phyloP scores from a whole-genome alignment of 2,329 filamentous ascomycete species.

The Talaromyces marneffei region DNA sequence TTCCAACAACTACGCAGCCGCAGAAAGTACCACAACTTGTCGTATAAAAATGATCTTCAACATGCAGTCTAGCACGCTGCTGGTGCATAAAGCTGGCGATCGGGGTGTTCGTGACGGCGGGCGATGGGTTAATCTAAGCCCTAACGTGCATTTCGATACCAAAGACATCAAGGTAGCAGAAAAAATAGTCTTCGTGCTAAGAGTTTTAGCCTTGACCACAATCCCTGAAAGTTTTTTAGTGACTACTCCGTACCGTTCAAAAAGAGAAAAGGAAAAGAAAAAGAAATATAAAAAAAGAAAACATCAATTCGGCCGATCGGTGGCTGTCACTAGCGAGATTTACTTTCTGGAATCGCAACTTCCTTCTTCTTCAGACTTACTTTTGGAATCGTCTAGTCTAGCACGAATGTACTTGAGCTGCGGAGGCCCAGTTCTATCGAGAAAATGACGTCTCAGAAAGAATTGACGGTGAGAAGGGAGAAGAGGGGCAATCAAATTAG shows the following conservation, averaged over 20 bases:
- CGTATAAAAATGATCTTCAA: neutral
- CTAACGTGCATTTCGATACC: neutral
- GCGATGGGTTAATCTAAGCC: neutral
- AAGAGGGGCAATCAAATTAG: neutral
- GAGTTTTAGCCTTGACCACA: neutral
- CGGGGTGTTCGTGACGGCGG: neutral
- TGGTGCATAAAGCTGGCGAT: neutral
- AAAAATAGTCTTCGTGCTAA: neutral
- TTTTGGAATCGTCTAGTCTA: neutral
- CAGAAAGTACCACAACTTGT: neutral
- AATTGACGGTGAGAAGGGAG: neutral
- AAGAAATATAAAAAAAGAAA: no score
- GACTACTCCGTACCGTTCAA: no score
- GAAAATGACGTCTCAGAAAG: neutral
- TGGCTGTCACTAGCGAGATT: constrained; percentile 3
- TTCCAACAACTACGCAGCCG: neutral
- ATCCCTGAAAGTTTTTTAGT: neutral
- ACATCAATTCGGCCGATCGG: neutral
- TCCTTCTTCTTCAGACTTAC: neutral
- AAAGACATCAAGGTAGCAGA: neutral
- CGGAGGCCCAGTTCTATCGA: neutral
- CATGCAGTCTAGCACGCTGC: neutral
- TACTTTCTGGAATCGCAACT: neutral
- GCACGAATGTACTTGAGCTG: neutral
- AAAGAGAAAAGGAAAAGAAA: no score